These are phyloP conservation scores for Sporothrix luriei DNA, from an alignment of 2,329 filamentous ascomycete genomes.

Conservation along the genomic window DNA sequence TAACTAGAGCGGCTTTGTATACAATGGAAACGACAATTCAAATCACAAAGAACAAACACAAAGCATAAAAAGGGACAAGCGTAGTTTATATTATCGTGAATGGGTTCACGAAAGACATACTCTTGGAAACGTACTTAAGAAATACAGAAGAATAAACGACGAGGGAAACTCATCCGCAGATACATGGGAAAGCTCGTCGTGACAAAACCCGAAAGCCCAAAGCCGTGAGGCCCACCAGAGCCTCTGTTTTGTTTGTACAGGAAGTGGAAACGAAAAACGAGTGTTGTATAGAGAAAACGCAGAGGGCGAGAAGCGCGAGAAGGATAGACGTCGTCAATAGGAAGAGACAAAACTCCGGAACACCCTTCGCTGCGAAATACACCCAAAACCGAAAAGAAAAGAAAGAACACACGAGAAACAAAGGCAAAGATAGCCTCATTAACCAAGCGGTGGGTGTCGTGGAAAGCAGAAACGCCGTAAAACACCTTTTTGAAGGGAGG, in stretches of 20 bases:
- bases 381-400: background rate
- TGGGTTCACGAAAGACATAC: background rate
- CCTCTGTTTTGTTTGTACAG: background rate
- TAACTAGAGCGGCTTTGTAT: background rate
- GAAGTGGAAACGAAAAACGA: background rate
- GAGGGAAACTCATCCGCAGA: background rate
- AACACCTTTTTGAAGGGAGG: constrained; percentile 17
- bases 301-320: background rate
- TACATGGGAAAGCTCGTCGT: background rate
- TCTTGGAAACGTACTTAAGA: background rate
- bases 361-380: constrained; percentile 27
- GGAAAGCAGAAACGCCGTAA: constrained; percentile 14
- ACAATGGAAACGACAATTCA: background rate
- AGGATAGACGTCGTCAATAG: constrained; percentile 12
- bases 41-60: background rate
- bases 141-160: background rate
- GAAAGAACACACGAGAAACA: background rate
- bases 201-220: constrained; percentile 5
- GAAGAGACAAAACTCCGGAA: constrained; percentile 27
- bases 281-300: background rate
- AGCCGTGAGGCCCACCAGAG: constrained; percentile 10
- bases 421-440: background rate
- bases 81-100: constrained; percentile 2
- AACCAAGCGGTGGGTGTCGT: constrained; percentile 3
- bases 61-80: background rate